Conservation (phyloP, 169 alveolate species). For the Plasmodium billcollinsi region DNA sequence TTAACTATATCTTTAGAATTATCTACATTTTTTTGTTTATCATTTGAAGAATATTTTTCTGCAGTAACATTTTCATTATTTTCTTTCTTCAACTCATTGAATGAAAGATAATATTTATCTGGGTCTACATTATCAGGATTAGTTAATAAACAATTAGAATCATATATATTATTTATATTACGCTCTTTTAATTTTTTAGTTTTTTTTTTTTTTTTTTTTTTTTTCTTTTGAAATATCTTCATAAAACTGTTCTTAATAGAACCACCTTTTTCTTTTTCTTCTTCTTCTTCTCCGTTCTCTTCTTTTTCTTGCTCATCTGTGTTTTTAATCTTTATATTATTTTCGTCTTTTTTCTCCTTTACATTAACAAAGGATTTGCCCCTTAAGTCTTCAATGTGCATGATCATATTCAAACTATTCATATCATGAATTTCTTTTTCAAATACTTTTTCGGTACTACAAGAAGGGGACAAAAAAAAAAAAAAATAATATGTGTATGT, state of each 20-base stretch:
- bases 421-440: constrained; percentile 59
- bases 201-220: constrained; percentile 45
- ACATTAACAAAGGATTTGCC: neutral
- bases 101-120: constrained; percentile 54
- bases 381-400: neutral
- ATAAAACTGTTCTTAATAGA: constrained; percentile 32
- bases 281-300: no score
- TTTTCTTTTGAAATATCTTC: constrained; percentile 44
- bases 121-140: constrained; percentile 39
- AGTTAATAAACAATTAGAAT: constrained; percentile 39
- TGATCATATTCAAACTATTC: constrained; percentile 43
- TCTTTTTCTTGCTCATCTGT: no score
- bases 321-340: neutral
- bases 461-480: constrained; percentile 4
- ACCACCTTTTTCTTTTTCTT: no score
- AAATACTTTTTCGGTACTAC: constrained; percentile 67
- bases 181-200: constrained; percentile 14
- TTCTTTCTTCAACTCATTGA: constrained; percentile 48
- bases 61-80: constrained; percentile 12
- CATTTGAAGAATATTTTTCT: constrained; percentile 6
- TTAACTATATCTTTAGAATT: neutral
- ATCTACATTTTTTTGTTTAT: neutral
- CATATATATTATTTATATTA: constrained; percentile 26
- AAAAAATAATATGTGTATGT: neutral
- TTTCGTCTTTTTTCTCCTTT: constrained; percentile 10